Percentiles rank a stretch among this genome's conserved stretches.
Evolutionary conservation across 1,139 yeast genomes (phyloP).

Genomic region (Suhomyces panamericanus): DNA sequence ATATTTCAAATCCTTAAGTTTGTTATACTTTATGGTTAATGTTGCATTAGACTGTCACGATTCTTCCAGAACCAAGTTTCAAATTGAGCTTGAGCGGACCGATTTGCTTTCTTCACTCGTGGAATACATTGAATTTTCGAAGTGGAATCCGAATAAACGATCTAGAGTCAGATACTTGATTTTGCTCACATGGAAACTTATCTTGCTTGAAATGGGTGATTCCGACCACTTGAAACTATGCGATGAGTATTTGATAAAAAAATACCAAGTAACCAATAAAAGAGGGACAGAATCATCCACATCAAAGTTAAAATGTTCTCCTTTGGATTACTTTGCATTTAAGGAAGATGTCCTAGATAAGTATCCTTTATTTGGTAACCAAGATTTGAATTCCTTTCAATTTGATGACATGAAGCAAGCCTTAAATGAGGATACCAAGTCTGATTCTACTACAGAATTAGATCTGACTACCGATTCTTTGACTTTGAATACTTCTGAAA

Average conservation of each 20-base stretch:
- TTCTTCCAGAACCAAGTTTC: constrained; percentile 21
- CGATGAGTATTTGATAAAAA: constrained; percentile 49
- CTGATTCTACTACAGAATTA: neutral
- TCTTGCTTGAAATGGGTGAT: constrained; percentile 69
- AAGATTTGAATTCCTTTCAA: constrained; percentile 18
- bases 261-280: constrained; percentile 43
- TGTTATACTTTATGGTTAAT: constrained; percentile 51
- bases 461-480: neutral
- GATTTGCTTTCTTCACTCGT: constrained; percentile 49
- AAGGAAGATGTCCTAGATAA: constrained; percentile 72
- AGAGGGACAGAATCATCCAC: constrained; percentile 21
- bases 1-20: constrained; percentile 47
- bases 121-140: constrained; percentile 62
- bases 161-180: constrained; percentile 53
- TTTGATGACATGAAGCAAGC: constrained; percentile 19
- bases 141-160: constrained; percentile 48
- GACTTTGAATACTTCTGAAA: neutral
- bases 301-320: constrained; percentile 55
- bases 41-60: constrained; percentile 22
- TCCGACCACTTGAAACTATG: constrained; percentile 40
- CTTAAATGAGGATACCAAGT: constrained; percentile 2
- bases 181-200: constrained; percentile 55
- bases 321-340: constrained; percentile 77
- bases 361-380: constrained; percentile 60
- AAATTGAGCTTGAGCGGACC: constrained; percentile 20